phyloP scores from a whole-genome alignment of 345 rosid genomes.

The Iberis pinnata region DNA sequence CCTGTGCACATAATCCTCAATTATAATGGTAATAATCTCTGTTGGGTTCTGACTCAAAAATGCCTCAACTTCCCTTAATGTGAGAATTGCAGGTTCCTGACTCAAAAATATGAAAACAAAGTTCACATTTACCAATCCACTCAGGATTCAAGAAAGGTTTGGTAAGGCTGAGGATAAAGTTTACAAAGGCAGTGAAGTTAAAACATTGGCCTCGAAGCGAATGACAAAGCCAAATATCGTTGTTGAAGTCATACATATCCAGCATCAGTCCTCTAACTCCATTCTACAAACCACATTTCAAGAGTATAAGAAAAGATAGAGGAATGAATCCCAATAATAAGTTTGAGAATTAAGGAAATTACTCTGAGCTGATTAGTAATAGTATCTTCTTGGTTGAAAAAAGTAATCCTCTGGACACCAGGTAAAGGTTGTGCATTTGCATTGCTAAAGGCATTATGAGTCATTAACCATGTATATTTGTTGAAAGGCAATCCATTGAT shows the following conservation, averaged over 20 bases:
- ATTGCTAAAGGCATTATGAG: constrained; percentile 88
- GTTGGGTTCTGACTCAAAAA: constrained; percentile 71
- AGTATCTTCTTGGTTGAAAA: constrained; percentile 87
- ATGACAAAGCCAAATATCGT: constrained; percentile 96
- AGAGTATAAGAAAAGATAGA: too few relatives aligned
- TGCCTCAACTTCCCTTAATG: constrained; percentile 80
- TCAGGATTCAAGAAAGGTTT: background rate
- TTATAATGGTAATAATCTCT: constrained; percentile 81
- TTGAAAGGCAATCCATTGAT: constrained; percentile 78
- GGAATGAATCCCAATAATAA: constrained; percentile 7
- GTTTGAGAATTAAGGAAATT: constrained; percentile 12
- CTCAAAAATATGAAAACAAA: background rate
- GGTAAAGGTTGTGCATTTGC: constrained; percentile 77
- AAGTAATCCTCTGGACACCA: constrained; percentile 77
- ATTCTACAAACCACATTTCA: too few relatives aligned
- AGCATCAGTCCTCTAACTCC: constrained; percentile 95
- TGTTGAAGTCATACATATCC: constrained; percentile 88
- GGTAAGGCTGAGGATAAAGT: constrained; percentile 14
- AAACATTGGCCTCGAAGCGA: constrained; percentile 86
- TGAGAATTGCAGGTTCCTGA: constrained; percentile 90
- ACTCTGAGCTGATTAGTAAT: constrained; percentile 83
- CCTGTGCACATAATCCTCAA: constrained; percentile 87
- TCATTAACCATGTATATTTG: constrained; percentile 91
- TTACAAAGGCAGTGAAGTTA: constrained; percentile 98
- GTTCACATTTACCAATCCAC: background rate